A percentile compares a stretch with the other conserved stretches of the same genome.
These are phyloP conservation scores for Aspergillus sclerotialis DNA, from an alignment of 2,329 filamentous ascomycete species.

Conservation along the genomic window DNA sequence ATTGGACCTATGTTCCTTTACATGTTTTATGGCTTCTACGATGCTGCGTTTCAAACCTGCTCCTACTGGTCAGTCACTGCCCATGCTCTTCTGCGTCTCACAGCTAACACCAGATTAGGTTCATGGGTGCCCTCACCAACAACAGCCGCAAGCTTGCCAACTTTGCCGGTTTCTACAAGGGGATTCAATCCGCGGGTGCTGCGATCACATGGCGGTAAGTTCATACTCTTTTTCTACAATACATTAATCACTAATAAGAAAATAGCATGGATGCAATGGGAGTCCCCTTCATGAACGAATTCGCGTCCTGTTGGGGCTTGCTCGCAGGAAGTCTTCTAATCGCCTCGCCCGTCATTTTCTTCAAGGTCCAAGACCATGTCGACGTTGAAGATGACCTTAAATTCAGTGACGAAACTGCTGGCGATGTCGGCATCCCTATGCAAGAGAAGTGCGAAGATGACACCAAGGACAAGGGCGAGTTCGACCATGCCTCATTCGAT, in stretches of 20 bases:
- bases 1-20: constrained; percentile 79
- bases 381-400: constrained; percentile 72
- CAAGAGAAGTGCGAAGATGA: constrained; percentile 4
- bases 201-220: constrained; percentile 48
- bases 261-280: constrained; percentile 61
- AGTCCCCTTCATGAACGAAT: constrained; percentile 63
- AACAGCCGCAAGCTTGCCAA: constrained; percentile 88
- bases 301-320: constrained; percentile 69
- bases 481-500: constrained; percentile 5
- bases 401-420: constrained; percentile 75
- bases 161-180: constrained; percentile 85
- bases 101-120: constrained; percentile 43
- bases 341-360: constrained; percentile 70
- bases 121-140: constrained; percentile 90
- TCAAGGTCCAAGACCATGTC: constrained; percentile 77
- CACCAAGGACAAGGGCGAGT: neutral
- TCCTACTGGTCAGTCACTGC: constrained; percentile 67
- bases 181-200: constrained; percentile 78
- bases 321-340: constrained; percentile 66
- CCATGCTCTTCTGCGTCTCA: neutral
- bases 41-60: constrained; percentile 82
- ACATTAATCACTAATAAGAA: constrained; percentile 20
- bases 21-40: constrained; percentile 85
- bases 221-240: constrained; percentile 3
- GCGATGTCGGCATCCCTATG: constrained; percentile 51